Percentiles rank a stretch among this genome's conserved stretches.
These are phyloP conservation scores for Leavenworthia alabamica DNA, from an alignment of 345 rosid genomes.

Conservation along the genomic window DNA sequence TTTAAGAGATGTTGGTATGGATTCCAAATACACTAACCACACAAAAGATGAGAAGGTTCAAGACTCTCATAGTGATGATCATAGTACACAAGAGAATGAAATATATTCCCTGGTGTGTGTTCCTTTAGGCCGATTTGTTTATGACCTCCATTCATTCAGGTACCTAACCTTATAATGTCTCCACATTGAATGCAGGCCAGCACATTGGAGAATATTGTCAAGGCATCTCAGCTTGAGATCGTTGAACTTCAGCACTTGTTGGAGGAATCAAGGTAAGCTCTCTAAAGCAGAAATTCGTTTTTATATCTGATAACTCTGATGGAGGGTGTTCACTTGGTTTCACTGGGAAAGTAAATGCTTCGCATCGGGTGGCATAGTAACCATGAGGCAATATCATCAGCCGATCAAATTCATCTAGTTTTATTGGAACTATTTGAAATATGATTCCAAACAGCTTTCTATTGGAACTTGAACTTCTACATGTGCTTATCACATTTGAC, in stretches of 20 bases:
- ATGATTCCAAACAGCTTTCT: neutral
- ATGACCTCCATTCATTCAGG: neutral
- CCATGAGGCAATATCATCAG: neutral
- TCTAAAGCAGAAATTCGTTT: neutral
- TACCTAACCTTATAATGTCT: conserved; percentile 15
- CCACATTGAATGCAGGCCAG: conserved; percentile 55
- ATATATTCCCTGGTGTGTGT: conserved; percentile 68
- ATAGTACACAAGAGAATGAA: conserved; percentile 63
- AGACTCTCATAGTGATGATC: conserved; percentile 24
- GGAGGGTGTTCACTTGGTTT: neutral
- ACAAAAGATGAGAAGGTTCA: conserved; percentile 36
- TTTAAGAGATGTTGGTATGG: conserved; percentile 66
- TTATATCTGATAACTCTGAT: neutral
- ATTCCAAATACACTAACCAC: conserved; percentile 50
- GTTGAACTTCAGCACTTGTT: conserved; percentile 63
- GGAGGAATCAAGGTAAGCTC: conserved; percentile 70
- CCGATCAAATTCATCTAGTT: too few relatives aligned
- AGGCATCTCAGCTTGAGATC: conserved; percentile 86
- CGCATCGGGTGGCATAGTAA: neutral
- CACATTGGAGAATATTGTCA: conserved; percentile 87
- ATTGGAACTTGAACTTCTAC: neutral
- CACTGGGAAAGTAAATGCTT: conserved; percentile 6
- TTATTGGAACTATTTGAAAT: neutral
- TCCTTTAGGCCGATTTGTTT: conserved; percentile 7
- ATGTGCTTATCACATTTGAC: conserved; percentile 1